Percentiles rank a stretch among this genome's conserved stretches.
These are phyloP conservation scores for Metschnikowia gelsemii DNA, from an alignment of 805 yeast genomes.

Conservation along the genomic window DNA sequence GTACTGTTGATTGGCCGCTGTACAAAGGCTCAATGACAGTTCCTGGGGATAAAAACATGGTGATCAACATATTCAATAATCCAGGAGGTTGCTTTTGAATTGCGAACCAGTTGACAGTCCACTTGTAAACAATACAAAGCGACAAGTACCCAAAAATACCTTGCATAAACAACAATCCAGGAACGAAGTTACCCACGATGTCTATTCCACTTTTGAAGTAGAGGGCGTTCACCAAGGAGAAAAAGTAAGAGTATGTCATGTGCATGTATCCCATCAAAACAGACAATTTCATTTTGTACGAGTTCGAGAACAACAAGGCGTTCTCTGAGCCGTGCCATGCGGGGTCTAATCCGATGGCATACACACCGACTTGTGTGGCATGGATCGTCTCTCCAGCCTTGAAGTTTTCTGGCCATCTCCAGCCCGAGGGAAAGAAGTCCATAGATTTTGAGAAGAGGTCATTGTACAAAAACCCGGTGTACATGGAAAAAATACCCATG, in stretches of 20 bases:
- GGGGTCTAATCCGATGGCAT: slow-evolving; percentile 84
- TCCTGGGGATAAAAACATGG: slow-evolving; percentile 95
- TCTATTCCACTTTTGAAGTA: slow-evolving; percentile 73
- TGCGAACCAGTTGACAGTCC: slow-evolving; percentile 90
- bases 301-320: slow-evolving; percentile 83
- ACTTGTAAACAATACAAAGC: slow-evolving; percentile 83
- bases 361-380: slow-evolving; percentile 67
- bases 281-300: slow-evolving; percentile 96
- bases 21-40: slow-evolving; percentile 76
- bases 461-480: slow-evolving; percentile 91
- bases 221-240: slow-evolving; percentile 78
- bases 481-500: slow-evolving; percentile 95
- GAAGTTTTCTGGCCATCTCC: slow-evolving; percentile 87
- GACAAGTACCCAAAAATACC: slow-evolving; percentile 93
- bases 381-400: slow-evolving; percentile 65
- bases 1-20: slow-evolving; percentile 75
- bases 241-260: slow-evolving; percentile 86
- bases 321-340: slow-evolving; percentile 98
- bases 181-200: slow-evolving; percentile 88
- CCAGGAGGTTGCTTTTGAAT: slow-evolving; percentile 84
- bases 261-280: slow-evolving; percentile 92
- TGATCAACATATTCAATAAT: slow-evolving; percentile 87
- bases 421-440: slow-evolving; percentile 84
- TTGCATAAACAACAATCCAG: slow-evolving; percentile 93
- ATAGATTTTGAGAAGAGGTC: slow-evolving; percentile 90